Evolutionary conservation across 441 rosid species (phyloP).

Genomic region (Cnidoscolus chayamansa): DNA sequence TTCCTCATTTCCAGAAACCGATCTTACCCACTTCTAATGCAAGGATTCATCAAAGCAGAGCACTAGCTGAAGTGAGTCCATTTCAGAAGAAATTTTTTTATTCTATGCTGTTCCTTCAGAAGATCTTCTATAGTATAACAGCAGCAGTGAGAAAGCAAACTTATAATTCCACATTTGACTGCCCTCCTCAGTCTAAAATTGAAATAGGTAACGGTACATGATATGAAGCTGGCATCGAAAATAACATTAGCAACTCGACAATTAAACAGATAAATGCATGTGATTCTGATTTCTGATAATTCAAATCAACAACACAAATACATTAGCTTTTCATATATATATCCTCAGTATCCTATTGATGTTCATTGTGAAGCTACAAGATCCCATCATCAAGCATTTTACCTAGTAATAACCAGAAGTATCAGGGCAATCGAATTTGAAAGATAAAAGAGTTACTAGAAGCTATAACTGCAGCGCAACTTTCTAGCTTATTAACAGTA

Average conservation of each 20-base stretch:
- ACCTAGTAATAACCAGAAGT: not conserved
- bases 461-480: not conserved
- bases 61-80: too few relatives aligned
- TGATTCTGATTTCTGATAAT: not conserved
- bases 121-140: not conserved
- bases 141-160: not conserved
- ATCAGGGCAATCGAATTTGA: not conserved
- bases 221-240: not conserved
- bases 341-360: not conserved
- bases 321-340: not conserved
- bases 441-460: not conserved
- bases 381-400: not conserved
- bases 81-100: too few relatives aligned
- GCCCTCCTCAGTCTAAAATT: not conserved
- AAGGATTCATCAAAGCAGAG: too few relatives aligned
- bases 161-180: not conserved
- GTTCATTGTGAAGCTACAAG: not conserved
- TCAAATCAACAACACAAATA: not conserved
- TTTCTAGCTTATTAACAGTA: not conserved
- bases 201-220: not conserved
- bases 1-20: not conserved
- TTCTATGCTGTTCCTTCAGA: not conserved
- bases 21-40: too few relatives aligned
- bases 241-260: not conserved
- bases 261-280: not conserved